A percentile compares a stretch with the other conserved stretches of the same genome.
Conservation (phyloP, 306 rosid species). For the Rosa chinensis region DNA sequence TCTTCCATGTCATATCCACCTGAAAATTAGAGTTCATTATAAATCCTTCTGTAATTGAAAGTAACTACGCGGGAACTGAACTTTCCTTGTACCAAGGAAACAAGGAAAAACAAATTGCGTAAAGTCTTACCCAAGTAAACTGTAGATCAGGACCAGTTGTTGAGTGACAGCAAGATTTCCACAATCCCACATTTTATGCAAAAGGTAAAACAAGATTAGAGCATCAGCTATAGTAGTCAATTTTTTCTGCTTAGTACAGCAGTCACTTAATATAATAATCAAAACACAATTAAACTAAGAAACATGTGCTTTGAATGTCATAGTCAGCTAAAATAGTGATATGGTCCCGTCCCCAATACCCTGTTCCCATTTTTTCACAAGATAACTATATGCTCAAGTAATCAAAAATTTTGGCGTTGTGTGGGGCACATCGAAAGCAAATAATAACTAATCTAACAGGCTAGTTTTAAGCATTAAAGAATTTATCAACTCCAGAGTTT, state of each 20-base stretch:
- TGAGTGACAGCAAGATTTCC: conserved; percentile 38
- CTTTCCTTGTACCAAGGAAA: not conserved
- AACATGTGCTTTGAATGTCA: conserved; percentile 33
- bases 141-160: conserved; percentile 42
- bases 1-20: conserved; percentile 99
- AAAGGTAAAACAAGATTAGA: conserved; percentile 43
- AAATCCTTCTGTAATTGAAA: not conserved
- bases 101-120: not conserved
- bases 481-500: not conserved
- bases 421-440: not conserved
- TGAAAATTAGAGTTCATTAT: conserved; percentile 20
- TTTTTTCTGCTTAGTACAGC: conserved; percentile 22
- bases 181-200: conserved; percentile 61
- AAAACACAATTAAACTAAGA: conserved; percentile 6
- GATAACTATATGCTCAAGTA: not conserved
- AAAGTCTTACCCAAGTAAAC: conserved; percentile 82
- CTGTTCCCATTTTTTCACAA: not conserved
- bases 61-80: too few relatives aligned
- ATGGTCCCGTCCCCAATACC: not conserved
- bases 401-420: not conserved
- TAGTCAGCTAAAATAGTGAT: not conserved
- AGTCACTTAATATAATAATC: conserved; percentile 6
- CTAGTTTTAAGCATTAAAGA: too few relatives aligned
- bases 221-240: conserved; percentile 48
- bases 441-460: not conserved